Evolutionary conservation across 495 filamentous ascomycete genomes (phyloP).

Genomic region (Cercophora newfieldiana): DNA sequence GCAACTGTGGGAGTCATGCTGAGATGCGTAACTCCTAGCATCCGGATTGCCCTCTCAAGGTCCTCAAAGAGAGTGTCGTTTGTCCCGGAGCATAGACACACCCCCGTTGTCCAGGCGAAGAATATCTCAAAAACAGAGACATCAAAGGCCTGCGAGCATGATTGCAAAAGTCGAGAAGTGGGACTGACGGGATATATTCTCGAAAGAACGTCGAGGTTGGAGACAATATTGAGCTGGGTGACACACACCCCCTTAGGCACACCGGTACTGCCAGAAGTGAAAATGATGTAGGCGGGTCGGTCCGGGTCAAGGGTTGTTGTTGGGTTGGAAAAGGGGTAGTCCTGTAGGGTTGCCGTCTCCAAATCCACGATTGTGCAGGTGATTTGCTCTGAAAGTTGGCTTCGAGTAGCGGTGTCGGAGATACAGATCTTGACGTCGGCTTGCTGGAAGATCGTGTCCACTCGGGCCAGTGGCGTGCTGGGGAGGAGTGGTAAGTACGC

Average conservation of each 20-base stretch:
- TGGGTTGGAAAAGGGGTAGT: constrained; percentile 31
- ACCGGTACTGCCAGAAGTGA: constrained; percentile 67
- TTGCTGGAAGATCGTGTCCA: constrained; percentile 55
- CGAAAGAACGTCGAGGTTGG: constrained; percentile 62
- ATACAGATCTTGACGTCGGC: constrained; percentile 52
- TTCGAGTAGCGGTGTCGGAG: constrained; percentile 29
- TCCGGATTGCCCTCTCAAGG: constrained; percentile 58
- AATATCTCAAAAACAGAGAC: constrained; percentile 82
- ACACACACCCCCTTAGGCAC: constrained; percentile 70
- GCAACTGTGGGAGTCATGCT: constrained; percentile 78
- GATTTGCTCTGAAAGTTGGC: constrained; percentile 9
- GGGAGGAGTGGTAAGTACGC: constrained; percentile 73
- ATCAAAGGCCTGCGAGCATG: constrained; percentile 73
- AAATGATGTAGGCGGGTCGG: constrained; percentile 59
- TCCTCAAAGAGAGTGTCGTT: constrained; percentile 67
- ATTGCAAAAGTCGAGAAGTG: constrained; percentile 62
- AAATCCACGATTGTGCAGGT: constrained; percentile 39
- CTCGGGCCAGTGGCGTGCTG: constrained; percentile 57
- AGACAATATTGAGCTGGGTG: constrained; percentile 65
- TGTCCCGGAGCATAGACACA: constrained; percentile 67
- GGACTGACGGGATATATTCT: constrained; percentile 56
- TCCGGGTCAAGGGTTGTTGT: constrained; percentile 37
- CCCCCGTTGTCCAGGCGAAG: constrained; percentile 71
- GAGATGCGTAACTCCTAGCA: constrained; percentile 66
- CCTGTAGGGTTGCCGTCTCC: constrained; percentile 29